Conservation (phyloP, 305 asterid species). For the Fraxinus dipetala region DNA sequence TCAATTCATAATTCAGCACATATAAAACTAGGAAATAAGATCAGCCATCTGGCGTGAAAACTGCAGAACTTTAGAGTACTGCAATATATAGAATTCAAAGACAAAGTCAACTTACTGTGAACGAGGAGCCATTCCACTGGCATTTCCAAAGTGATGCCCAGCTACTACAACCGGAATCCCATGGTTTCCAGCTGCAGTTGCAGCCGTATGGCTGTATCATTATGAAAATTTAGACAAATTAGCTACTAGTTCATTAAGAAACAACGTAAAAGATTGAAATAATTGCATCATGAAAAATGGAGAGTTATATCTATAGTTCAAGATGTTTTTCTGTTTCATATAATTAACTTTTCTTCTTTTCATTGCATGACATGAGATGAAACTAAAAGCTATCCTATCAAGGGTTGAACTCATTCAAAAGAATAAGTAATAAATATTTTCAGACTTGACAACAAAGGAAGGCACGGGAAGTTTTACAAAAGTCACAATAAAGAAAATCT, state of each 20-base stretch:
- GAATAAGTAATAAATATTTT: not conserved
- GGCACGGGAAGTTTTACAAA: not conserved
- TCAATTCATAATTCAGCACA: conserved; percentile 24
- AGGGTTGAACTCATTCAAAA: not conserved
- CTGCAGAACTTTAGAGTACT: not conserved
- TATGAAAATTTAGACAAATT: not conserved
- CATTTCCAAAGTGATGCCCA: conserved; percentile 88
- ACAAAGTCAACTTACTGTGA: conserved; percentile 66
- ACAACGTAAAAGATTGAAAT: not conserved
- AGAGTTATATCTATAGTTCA: not conserved
- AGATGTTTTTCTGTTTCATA: not conserved
- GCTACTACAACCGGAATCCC: conserved; percentile 90
- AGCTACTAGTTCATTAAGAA: not conserved
- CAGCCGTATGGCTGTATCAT: conserved; percentile 81
- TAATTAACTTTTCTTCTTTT: not conserved
- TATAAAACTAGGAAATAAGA: not conserved
- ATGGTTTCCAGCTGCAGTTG: conserved; percentile 92
- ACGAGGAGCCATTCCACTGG: conserved; percentile 99
- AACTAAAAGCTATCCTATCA: not conserved
- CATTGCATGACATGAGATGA: not conserved
- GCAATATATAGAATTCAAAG: not conserved
- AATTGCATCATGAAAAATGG: not conserved
- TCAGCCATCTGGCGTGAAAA: not conserved
- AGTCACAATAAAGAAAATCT: not conserved
- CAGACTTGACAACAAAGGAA: not conserved